These are phyloP conservation scores for Salinomyces thailandicus DNA, from an alignment of 2,329 filamentous ascomycete genomes.

Conservation along the genomic window DNA sequence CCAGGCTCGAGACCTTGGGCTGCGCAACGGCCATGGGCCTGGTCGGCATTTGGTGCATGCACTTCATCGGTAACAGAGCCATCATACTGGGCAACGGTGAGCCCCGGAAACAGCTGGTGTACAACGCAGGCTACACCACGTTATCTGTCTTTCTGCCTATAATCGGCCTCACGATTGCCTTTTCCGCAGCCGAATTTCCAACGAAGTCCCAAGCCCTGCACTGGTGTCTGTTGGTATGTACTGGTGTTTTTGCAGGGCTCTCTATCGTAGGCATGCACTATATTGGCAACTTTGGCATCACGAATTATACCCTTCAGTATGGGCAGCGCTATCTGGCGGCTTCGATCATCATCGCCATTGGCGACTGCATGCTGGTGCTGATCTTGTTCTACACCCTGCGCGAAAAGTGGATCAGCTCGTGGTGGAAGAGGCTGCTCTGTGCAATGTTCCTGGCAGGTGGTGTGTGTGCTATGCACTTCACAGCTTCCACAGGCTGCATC, in stretches of 20 bases:
- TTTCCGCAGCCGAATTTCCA: conserved; percentile 51
- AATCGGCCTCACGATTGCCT: conserved; percentile 60
- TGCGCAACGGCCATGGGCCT: conserved; percentile 37
- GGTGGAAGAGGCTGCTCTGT: conserved; percentile 62
- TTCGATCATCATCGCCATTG: conserved; percentile 60
- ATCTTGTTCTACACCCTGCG: conserved; percentile 68
- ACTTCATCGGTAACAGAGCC: conserved; percentile 74
- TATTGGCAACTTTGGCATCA: conserved; percentile 70
- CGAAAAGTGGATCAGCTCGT: conserved; percentile 64
- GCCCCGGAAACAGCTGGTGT: conserved; percentile 56
- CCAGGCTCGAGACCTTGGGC: conserved; percentile 33
- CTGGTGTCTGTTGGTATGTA: conserved; percentile 35
- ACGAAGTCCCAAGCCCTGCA: conserved; percentile 22
- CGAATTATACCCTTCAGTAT: conserved; percentile 63
- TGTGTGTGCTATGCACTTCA: conserved; percentile 84
- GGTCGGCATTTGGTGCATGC: conserved; percentile 49
- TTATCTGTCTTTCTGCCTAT: conserved; percentile 75
- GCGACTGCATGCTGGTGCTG: conserved; percentile 59
- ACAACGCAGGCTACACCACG: conserved; percentile 60
- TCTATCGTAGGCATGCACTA: conserved; percentile 83
- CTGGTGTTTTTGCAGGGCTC: conserved; percentile 60
- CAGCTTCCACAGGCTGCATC: conserved; percentile 64
- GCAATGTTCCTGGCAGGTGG: conserved; percentile 59
- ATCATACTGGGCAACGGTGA: conserved; percentile 58
- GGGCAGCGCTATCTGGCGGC: conserved; percentile 50